Evolutionary conservation across 768 basidiomycete species (phyloP).

Genomic region (Ramaria sp.): DNA sequence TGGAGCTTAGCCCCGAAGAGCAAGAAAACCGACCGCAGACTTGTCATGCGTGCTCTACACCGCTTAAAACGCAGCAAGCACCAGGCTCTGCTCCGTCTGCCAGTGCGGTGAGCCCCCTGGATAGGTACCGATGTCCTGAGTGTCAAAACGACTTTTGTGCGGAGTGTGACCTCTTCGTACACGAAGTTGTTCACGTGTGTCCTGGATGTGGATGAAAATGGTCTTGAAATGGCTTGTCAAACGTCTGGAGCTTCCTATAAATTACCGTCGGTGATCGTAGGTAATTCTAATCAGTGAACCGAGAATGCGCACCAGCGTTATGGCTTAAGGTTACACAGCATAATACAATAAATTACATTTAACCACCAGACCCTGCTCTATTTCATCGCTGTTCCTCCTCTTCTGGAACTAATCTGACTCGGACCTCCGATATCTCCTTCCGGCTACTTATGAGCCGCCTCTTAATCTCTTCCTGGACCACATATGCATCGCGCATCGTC

Average conservation of each 20-base stretch:
- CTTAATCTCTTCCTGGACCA: slow-evolving; percentile 53
- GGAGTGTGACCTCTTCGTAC: slow-evolving; percentile 94
- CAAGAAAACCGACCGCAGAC: slow-evolving; percentile 22
- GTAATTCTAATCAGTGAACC: too few species aligned
- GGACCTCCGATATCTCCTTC: slow-evolving; percentile 64
- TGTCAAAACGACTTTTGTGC: slow-evolving; percentile 84
- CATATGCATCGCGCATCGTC: slow-evolving; percentile 45
- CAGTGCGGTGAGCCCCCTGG: slow-evolving; percentile 73
- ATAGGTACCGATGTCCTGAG: slow-evolving; percentile 82
- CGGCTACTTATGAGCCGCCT: slow-evolving; percentile 40
- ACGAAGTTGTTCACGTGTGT: slow-evolving; percentile 92
- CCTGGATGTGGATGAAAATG: slow-evolving; percentile 54
- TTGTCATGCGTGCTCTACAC: slow-evolving; percentile 75
- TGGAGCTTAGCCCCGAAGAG: slow-evolving; percentile 25
- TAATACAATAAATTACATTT: not conserved
- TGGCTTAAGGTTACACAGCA: not conserved
- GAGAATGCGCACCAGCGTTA: too few species aligned
- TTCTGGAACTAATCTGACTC: slow-evolving; percentile 48
- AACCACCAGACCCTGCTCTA: not conserved
- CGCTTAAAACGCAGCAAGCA: slow-evolving; percentile 42
- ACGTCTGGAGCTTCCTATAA: too few species aligned
- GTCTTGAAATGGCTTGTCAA: too few species aligned
- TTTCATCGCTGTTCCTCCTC: slow-evolving; percentile 11
- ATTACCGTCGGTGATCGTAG: too few species aligned
- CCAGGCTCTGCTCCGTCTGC: slow-evolving; percentile 26